Evolutionary conservation across 768 basidiomycete species (phyloP).

Genomic region (Multifurca ochricompacta): DNA sequence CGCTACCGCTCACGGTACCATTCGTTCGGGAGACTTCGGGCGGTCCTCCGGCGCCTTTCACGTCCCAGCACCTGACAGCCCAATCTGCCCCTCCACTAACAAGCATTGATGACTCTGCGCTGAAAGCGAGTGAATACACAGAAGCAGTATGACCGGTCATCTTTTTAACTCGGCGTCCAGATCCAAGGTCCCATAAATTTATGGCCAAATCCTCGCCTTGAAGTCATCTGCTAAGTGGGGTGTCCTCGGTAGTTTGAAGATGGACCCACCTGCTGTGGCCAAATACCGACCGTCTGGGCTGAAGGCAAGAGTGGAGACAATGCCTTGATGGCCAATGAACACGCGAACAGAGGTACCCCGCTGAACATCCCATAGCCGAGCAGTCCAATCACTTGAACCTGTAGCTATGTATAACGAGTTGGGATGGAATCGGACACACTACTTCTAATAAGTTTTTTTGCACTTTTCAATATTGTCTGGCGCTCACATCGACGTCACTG

Average conservation of each 20-base stretch:
- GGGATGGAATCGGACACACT: constrained; percentile 96
- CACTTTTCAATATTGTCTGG: not conserved
- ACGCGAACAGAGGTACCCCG: constrained; percentile 88
- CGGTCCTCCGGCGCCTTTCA: constrained; percentile 66
- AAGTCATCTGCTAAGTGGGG: not conserved
- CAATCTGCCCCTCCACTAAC: constrained; percentile 91
- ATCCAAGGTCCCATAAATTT: constrained; percentile 93
- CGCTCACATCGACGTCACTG: constrained; percentile 91
- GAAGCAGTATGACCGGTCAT: constrained; percentile 91
- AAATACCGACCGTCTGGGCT: constrained; percentile 93
- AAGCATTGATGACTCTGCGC: constrained; percentile 82
- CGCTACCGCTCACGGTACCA: constrained; percentile 32
- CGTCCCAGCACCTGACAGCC: constrained; percentile 98
- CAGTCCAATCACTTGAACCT: constrained; percentile 93
- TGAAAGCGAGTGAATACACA: constrained; percentile 86
- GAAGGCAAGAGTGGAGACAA: constrained; percentile 77
- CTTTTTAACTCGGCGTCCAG: constrained; percentile 91
- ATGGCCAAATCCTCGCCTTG: constrained; percentile 86
- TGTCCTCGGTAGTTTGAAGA: not conserved
- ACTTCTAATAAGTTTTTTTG: constrained; percentile 4
- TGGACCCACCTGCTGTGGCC: constrained; percentile 69
- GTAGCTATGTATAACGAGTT: constrained; percentile 97
- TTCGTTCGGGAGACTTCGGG: constrained; percentile 52
- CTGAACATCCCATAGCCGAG: constrained; percentile 97
- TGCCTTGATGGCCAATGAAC: constrained; percentile 91